Percentiles rank a stretch among this genome's conserved stretches.
Evolutionary conservation across 2,329 filamentous ascomycete genomes (phyloP).

Genomic region (Fusarium chlamydosporum): DNA sequence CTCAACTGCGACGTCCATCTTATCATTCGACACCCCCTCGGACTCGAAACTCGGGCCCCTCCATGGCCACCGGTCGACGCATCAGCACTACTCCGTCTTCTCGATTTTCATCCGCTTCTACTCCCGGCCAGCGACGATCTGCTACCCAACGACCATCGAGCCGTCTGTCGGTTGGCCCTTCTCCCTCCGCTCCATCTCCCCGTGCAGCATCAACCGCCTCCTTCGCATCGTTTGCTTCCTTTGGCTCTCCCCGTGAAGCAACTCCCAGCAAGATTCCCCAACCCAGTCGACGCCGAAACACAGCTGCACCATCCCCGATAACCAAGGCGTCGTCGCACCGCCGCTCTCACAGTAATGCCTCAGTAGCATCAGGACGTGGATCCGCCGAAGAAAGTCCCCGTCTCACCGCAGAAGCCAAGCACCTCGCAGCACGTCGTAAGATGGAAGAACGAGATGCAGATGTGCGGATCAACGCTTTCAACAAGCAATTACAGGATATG

Average conservation of each 20-base stretch:
- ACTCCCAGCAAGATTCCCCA: slow-evolving; percentile 62
- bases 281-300: slow-evolving; percentile 35
- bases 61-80: slow-evolving; percentile 58
- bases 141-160: slow-evolving; percentile 55
- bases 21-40: slow-evolving; percentile 50
- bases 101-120: slow-evolving; percentile 53
- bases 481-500: slow-evolving; percentile 84
- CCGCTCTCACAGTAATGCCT: slow-evolving; percentile 63
- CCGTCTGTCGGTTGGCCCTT: slow-evolving; percentile 59
- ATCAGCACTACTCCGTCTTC: slow-evolving; percentile 58
- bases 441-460: slow-evolving; percentile 84
- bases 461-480: slow-evolving; percentile 82
- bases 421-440: slow-evolving; percentile 78
- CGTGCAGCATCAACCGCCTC: slow-evolving; percentile 53
- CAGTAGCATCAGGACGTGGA: slow-evolving; percentile 57
- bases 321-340: slow-evolving; percentile 52
- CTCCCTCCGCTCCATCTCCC: slow-evolving; percentile 36
- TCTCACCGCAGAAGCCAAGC: slow-evolving; percentile 76
- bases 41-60: slow-evolving; percentile 54
- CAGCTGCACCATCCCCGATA: slow-evolving; percentile 41
- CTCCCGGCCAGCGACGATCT: slow-evolving; percentile 44
- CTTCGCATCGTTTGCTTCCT: slow-evolving; percentile 54
- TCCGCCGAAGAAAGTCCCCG: slow-evolving; percentile 61
- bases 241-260: slow-evolving; percentile 53
- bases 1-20: slow-evolving; percentile 48